Evolutionary conservation across 2,329 filamentous ascomycete species (phyloP), one percentile per base, ranked within the genome.

Genomic region (Aspergillus sp.): DNA sequence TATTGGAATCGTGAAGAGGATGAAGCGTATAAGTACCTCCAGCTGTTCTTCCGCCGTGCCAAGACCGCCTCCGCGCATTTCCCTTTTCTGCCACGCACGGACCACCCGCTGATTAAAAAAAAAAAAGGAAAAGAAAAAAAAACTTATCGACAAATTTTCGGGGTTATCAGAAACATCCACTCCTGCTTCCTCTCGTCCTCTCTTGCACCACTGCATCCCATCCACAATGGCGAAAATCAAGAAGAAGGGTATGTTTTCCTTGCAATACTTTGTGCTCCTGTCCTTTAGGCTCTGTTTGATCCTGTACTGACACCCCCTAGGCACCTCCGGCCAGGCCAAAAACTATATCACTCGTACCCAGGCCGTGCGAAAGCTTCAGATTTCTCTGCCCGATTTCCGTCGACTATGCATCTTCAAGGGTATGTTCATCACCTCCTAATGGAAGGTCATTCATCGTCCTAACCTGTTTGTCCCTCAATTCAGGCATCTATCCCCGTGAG

Each of bases 341-440:
- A 99, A 99, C 82, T 99, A 93, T 80, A 91, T 99, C 65, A 99
- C 94, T 52, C 84, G 94, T 73, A 96, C 93, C 40, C 91, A 96
- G 79, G 94, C 94, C 43, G 90, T 99, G 65, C 90, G 92, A 74
- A 99, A 97, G 79, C 86, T 99, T 58, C 94, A 99, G 77, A 89
- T 99, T 75, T 96, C 89, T 67, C 84, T 99, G 51, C 91, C 92
- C 62, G 94, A 99, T 77, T 99, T 99, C 78, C 87, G 94, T 76
- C 88, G 95, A 77, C 82, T 99, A 71, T 99, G 94, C 79, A 99
- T 99, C 74, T 99, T 96, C 87, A 97, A 97, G 80, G 94, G 82
- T 80, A 67, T 41, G 57, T 52, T 43, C n/a, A n/a, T 1, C 7
- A 22, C 22, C 22, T 22, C 22, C 22, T 6, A 7, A 4, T 7